These are phyloP conservation scores for Mycosarcoma maydis DNA, from an alignment of 1,284 basidiomycete genomes.

Conservation along the genomic window DNA sequence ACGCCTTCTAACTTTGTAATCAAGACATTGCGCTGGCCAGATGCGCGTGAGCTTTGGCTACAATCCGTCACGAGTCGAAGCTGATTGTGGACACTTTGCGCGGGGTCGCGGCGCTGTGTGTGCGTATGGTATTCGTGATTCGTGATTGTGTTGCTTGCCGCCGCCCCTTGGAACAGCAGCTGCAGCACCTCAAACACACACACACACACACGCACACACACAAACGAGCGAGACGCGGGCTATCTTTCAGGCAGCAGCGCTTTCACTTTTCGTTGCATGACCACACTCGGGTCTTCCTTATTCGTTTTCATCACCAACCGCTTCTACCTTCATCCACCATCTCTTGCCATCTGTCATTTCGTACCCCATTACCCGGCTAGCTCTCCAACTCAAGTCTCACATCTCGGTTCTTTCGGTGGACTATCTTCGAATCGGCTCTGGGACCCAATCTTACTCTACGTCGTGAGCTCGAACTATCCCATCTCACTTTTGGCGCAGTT, in stretches of 20 bases:
- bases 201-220: not conserved
- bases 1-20: no score
- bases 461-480: not conserved
- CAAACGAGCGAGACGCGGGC: conserved; percentile 2
- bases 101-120: not conserved
- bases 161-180: not conserved
- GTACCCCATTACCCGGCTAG: no score
- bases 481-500: no score
- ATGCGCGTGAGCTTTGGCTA: conserved; percentile 1
- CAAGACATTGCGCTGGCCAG: not conserved
- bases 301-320: not conserved
- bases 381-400: no score
- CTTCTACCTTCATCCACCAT: not conserved
- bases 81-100: no score
- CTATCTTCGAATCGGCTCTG: not conserved
- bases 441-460: not conserved
- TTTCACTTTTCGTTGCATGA: not conserved
- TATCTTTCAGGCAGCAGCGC: not conserved
- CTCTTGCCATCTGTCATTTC: no score
- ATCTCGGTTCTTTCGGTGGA: not conserved
- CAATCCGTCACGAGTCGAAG: no score
- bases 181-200: not conserved
- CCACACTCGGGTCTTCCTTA: not conserved
- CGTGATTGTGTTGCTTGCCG: conserved; percentile 1
- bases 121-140: no score